These are phyloP conservation scores for Penicillium egyptiacum DNA, from an alignment of 495 filamentous ascomycete genomes.

Conservation along the genomic window DNA sequence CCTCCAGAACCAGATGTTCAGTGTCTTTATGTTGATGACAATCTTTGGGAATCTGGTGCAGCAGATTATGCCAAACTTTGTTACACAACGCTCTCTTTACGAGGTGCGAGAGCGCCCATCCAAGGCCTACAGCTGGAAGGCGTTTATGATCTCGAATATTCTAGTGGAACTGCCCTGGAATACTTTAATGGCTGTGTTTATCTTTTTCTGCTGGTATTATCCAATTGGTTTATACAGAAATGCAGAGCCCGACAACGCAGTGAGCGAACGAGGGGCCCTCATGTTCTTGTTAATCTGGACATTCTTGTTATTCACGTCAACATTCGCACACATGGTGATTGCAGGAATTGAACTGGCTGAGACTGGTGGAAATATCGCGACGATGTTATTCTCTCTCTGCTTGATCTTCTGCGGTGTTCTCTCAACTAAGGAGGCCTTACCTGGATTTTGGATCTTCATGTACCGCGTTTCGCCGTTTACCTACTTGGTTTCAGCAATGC, in stretches of 20 bases:
- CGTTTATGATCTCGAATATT: slow-evolving; percentile 69
- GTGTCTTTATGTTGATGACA: slow-evolving; percentile 86
- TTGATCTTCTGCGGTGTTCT: slow-evolving; percentile 68
- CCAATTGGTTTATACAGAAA: slow-evolving; percentile 62
- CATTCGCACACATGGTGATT: slow-evolving; percentile 67
- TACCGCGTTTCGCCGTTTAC: slow-evolving; percentile 74
- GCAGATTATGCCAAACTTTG: slow-evolving; percentile 75
- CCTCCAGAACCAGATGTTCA: slow-evolving; percentile 90
- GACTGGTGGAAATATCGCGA: slow-evolving; percentile 61
- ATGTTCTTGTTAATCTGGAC: slow-evolving; percentile 58
- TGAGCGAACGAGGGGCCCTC: slow-evolving; percentile 54
- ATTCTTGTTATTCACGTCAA: slow-evolving; percentile 60
- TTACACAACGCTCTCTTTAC: slow-evolving; percentile 66
- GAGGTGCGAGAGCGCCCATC: slow-evolving; percentile 69
- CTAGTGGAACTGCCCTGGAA: slow-evolving; percentile 74
- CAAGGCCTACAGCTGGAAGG: slow-evolving; percentile 74
- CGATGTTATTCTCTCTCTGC: slow-evolving; percentile 61
- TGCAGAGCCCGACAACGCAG: slow-evolving; percentile 40
- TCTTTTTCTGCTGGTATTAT: slow-evolving; percentile 69
- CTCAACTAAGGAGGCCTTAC: slow-evolving; percentile 57
- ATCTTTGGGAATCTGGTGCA: slow-evolving; percentile 79
- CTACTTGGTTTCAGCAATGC: slow-evolving; percentile 64
- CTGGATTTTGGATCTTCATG: slow-evolving; percentile 83
- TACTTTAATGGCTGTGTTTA: slow-evolving; percentile 59
- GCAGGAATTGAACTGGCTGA: slow-evolving; percentile 62